Evolutionary conservation across 768 basidiomycete species (phyloP), one percentile per base, ranked within the genome.

Genomic region (Mycena polygramma): DNA sequence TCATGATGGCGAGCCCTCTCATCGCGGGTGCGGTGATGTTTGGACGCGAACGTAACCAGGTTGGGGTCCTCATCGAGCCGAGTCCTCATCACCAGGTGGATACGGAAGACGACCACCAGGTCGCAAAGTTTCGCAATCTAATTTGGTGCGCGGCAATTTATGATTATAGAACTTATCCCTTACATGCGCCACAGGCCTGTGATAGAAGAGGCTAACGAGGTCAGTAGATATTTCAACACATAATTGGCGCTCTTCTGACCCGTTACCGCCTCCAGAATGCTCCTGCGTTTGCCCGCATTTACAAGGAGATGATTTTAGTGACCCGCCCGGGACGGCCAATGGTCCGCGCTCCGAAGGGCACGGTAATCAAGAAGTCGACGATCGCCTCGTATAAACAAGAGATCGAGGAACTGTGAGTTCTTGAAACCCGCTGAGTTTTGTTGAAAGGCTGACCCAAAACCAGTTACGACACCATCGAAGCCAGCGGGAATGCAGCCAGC

Each of bases 61-160:
- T 62, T 59, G 75, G 35, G 37, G 60, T 41, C 51, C 61, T 49
- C 71, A 62, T 54, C 66, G 61, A 52, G 55, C 71, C 45, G 26
- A 53, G 13, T 48, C 30, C 46, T 7, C 37, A 58, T 2, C n/a
- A 48, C 30, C 45, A 24, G 26, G 5, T 61, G 10, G 58, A 68
- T 55, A 37, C 52, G n/a, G n/a, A 26, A 11, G 67, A 63, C 36
- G 60, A 68, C 13, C 11, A 68, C 24, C 46, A 54, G 37, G 19
- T 61, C 15, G 67, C 22, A 8, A 46, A 55, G 17, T 61, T 46
- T 35, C 49, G 61, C 11, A 68, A 68, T 53, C 39, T 53, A 11
- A 51, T 66, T 7, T 64, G 63, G 57, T 59, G 26, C 14, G 57
- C 3, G 17, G 17, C 0, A n/a, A 26, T 30, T 24, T 5, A 13